These are phyloP conservation scores for Psilocybe subaeruginosa DNA, from an alignment of 768 basidiomycete genomes.

Conservation along the genomic window DNA sequence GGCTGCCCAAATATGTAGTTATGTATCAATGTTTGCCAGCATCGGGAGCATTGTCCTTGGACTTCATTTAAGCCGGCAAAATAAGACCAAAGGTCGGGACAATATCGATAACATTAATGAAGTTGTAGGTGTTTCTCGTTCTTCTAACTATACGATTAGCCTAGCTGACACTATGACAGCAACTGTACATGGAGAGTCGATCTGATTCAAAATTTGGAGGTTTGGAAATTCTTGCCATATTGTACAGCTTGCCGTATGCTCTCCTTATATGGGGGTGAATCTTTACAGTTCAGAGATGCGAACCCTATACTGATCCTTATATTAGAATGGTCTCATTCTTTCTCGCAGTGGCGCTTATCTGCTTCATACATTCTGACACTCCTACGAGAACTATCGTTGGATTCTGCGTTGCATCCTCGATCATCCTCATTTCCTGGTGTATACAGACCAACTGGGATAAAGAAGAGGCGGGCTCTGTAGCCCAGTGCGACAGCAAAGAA, in stretches of 20 bases:
- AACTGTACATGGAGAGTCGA: conserved; percentile 29
- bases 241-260: conserved; percentile 33
- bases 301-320: background rate
- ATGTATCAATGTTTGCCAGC: conserved; percentile 49
- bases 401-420: background rate
- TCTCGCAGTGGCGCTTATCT: conserved; percentile 20
- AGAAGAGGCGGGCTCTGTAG: background rate
- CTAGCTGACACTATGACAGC: conserved; percentile 12
- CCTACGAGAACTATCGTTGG: background rate
- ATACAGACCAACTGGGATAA: conserved; percentile 1
- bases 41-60: conserved; percentile 52
- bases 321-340: conserved; percentile 26
- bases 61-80: conserved; percentile 48
- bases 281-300: conserved; percentile 12
- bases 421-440: background rate
- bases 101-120: conserved; percentile 37
- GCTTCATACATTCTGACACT: conserved; percentile 18
- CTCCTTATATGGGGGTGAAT: conserved; percentile 35
- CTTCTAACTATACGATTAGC: background rate
- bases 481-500: no score
- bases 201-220: conserved; percentile 29
- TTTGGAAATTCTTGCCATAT: conserved; percentile 30
- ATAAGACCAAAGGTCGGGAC: conserved; percentile 39
- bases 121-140: conserved; percentile 32
- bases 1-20: conserved; percentile 51